Conservation (phyloP, 164 flowering plant species). For the Vitis rupestris region DNA sequence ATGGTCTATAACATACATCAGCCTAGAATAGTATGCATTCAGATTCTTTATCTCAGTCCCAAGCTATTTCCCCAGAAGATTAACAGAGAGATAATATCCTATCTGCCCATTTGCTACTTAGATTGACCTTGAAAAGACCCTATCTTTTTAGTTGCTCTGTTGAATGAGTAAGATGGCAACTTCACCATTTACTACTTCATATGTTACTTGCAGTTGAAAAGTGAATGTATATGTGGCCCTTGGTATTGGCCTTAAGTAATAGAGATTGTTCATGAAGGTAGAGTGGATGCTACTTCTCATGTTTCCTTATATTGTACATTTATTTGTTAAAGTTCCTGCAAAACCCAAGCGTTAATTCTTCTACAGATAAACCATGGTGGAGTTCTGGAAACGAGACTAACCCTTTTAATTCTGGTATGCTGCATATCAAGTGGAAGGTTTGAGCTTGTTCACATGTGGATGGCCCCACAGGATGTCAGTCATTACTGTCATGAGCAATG, state of each 20-base stretch:
- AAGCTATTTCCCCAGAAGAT: too few relatives aligned
- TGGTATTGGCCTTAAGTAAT: conserved; percentile 92
- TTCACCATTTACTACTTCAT: background rate
- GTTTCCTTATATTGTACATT: background rate
- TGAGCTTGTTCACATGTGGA: conserved; percentile 96
- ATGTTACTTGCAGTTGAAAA: conserved; percentile 64
- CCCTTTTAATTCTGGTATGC: conserved; percentile 83
- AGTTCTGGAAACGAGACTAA: conserved; percentile 53
- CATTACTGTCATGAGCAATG: conserved; percentile 88
- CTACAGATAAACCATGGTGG: conserved; percentile 90
- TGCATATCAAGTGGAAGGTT: conserved; percentile 85
- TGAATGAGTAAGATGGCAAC: background rate
- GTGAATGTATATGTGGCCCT: conserved; percentile 86
- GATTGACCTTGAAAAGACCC: too few relatives aligned
- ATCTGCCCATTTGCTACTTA: too few relatives aligned
- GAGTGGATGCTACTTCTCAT: background rate
- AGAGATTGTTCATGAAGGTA: conserved; percentile 82
- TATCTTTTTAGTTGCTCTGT: background rate
- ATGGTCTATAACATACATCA: too few relatives aligned
- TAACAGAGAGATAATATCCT: too few relatives aligned
- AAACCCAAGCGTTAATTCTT: background rate
- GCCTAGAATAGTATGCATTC: too few relatives aligned
- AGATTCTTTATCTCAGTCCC: too few relatives aligned
- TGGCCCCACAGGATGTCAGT: conserved; percentile 93
- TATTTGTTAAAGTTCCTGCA: background rate